Percentiles rank a stretch among this genome's conserved stretches.
phyloP scores from a whole-genome alignment of 805 yeast species.

The Ogataea populi-albae region DNA sequence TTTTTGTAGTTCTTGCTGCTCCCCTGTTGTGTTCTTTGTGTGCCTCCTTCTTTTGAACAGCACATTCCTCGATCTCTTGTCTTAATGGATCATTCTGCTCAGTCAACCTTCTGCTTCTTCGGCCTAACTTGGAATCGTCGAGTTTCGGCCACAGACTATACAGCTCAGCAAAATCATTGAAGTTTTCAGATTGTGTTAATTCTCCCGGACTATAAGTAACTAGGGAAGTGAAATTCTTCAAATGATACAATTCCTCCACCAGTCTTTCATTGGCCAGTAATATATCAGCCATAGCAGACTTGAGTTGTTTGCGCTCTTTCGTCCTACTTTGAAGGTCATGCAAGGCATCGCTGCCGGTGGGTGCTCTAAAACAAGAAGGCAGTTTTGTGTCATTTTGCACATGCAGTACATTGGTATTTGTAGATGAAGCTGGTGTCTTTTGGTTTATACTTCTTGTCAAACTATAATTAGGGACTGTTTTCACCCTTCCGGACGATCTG shows the following conservation, averaged over 20 bases:
- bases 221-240: constrained; percentile 58
- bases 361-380: constrained; percentile 8
- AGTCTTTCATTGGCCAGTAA: constrained; percentile 45
- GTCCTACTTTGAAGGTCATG: not conserved
- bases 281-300: constrained; percentile 41
- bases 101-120: constrained; percentile 25
- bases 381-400: not conserved
- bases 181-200: constrained; percentile 35
- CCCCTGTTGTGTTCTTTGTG: constrained; percentile 6
- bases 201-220: constrained; percentile 57
- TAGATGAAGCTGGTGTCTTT: constrained; percentile 3
- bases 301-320: constrained; percentile 6
- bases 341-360: not conserved
- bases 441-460: constrained; percentile 3
- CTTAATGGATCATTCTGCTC: constrained; percentile 25
- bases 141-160: constrained; percentile 40
- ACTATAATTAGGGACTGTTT: constrained; percentile 14
- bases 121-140: constrained; percentile 21
- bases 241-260: constrained; percentile 61
- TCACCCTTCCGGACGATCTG: constrained; percentile 15
- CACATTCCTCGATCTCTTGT: constrained; percentile 20
- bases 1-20: constrained; percentile 3
- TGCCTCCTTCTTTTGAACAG: constrained; percentile 3
- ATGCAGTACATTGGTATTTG: not conserved
- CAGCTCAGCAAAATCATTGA: constrained; percentile 30